Base-by-base conservation (phyloP, 495 filamentous ascomycete species). In the Friedmanniomyces simplex region DNA sequence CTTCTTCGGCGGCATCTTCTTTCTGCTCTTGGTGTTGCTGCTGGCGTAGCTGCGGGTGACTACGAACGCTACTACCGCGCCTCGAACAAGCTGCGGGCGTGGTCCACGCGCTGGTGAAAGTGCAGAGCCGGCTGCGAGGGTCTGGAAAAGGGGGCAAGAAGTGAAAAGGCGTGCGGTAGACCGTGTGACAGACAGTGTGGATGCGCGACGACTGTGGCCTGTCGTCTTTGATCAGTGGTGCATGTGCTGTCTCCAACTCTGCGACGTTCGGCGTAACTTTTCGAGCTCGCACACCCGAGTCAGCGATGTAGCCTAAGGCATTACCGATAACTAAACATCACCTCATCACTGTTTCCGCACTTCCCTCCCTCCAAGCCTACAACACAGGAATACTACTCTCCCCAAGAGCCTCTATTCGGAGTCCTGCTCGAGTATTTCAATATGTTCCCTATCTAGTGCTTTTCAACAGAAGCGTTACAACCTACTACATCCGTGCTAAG, bases 1-100 rank as follows among this genome's bases (percentile, higher is more conserved):
- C 70, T 88, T 89, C 77, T 89, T 89, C 66, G 86, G 86, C 71
- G 84, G 77, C 86, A 89, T 89, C 67, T 74, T 86, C 53, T 63
- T 74, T 45, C 63, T 64, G 58, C 74, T 81, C 26, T 48, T 60
- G 46, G 51, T 50, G 60, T 62, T 57, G 21, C 51, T 20, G 36
- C 52, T 60, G n/a, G 25, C 39, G 28, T 36, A 39, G 6, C 12
- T 20, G 37, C 21, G 30, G 48, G 20, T 36, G 47, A 16, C 22
- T 43, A 16, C 7, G 32, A 20, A 14, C 12, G 10, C 28, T 32
- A 32, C 28, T 32, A 32, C 28, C 28, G 28, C 28, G 28, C 28
- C 28, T 32, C 10, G 28, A 32, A 32, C 4, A 32, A 32, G 28
- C 28, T 32, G 16, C 21, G 41, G 24, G 21, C 36, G 48, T 34